Evolutionary conservation across 345 rosid genomes (phyloP).

Genomic region (Combretum micranthum): DNA sequence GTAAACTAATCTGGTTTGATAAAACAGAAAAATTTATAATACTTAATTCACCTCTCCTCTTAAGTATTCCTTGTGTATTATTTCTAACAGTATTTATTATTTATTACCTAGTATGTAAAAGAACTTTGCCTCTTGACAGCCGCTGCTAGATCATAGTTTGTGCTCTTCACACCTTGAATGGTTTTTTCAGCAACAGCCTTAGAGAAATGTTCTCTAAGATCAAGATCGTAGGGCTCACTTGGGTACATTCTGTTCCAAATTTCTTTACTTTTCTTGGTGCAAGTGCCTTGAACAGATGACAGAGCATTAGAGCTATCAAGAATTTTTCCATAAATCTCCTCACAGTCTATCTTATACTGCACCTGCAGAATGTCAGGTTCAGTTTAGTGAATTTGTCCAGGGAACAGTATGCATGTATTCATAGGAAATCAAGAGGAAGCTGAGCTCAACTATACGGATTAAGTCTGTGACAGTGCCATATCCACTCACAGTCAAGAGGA

Average conservation of each 20-base stretch:
- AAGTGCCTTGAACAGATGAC: constrained; percentile 47
- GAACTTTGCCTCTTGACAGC: constrained; percentile 85
- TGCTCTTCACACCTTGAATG: constrained; percentile 25
- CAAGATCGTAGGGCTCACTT: constrained; percentile 58
- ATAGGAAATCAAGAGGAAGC: neutral
- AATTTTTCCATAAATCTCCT: constrained; percentile 50
- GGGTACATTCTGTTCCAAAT: constrained; percentile 65
- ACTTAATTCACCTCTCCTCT: too few species aligned
- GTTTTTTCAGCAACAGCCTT: constrained; percentile 7
- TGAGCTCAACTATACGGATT: constrained; percentile 47
- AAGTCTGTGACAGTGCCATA: constrained; percentile 97
- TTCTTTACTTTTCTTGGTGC: constrained; percentile 34
- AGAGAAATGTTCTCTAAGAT: constrained; percentile 19
- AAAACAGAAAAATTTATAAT: too few species aligned
- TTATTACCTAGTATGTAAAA: constrained; percentile 67
- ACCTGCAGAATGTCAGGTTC: constrained; percentile 33
- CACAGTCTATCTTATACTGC: constrained; percentile 65
- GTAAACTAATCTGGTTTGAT: too few species aligned
- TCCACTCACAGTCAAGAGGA: constrained; percentile 94
- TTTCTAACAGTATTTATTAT: too few species aligned
- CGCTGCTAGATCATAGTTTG: constrained; percentile 65
- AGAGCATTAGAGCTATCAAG: constrained; percentile 49
- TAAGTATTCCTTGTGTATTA: too few species aligned
- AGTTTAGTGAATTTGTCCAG: neutral
- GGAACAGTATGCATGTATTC: neutral